phyloP scores from a whole-genome alignment of 2,329 filamentous ascomycete genomes.

The Leptoxyphium fumago region DNA sequence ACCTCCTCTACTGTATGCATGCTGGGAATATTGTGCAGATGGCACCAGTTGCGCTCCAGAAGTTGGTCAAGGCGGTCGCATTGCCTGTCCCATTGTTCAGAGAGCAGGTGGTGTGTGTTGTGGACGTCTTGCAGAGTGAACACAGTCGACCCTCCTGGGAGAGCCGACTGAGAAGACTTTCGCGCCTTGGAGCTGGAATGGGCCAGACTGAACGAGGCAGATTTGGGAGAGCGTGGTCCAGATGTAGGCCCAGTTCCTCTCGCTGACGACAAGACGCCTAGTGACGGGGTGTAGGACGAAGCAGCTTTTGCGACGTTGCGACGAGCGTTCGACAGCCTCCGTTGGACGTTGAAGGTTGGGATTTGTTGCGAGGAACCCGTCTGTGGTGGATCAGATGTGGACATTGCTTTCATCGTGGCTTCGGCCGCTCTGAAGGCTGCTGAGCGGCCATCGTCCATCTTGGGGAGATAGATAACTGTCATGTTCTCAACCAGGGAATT shows the following conservation, averaged over 20 bases:
- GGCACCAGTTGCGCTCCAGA: constrained; percentile 31
- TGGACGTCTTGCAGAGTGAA: constrained; percentile 36
- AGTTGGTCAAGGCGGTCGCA: constrained; percentile 32
- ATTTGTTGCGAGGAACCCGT: not conserved
- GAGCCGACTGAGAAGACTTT: not conserved
- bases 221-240: not conserved
- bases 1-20: constrained; percentile 31
- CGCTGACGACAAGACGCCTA: not conserved
- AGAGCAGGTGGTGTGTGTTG: constrained; percentile 31
- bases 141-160: not conserved
- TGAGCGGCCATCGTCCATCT: constrained; percentile 46
- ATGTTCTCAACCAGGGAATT: constrained; percentile 54
- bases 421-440: constrained; percentile 39
- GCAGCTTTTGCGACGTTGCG: constrained; percentile 18
- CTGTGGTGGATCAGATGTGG: constrained; percentile 1
- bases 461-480: constrained; percentile 45
- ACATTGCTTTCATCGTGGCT: constrained; percentile 19
- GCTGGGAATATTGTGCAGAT: constrained; percentile 28
- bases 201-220: not conserved
- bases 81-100: constrained; percentile 36
- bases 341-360: not conserved
- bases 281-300: not conserved
- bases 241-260: not conserved
- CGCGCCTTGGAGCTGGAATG: not conserved
- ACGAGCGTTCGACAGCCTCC: constrained; percentile 7